Evolutionary conservation across 768 basidiomycete genomes (phyloP).

Genomic region (Psilocybe cubensis): DNA sequence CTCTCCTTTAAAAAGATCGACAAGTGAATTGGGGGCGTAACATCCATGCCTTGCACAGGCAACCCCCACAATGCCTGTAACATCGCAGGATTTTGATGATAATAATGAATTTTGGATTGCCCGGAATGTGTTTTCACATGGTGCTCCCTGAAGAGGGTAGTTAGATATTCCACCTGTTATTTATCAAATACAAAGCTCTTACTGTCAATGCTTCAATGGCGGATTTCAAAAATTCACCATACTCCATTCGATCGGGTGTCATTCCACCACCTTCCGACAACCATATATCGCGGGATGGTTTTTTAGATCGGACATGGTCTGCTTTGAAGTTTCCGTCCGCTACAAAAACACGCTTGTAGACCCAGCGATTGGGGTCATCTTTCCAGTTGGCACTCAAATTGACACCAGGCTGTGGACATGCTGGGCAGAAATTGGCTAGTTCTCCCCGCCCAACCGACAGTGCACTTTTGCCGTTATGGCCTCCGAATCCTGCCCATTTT

Average conservation of each 20-base stretch:
- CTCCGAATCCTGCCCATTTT: constrained; percentile 19
- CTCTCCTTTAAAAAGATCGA: constrained; percentile 22
- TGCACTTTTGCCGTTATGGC: neutral
- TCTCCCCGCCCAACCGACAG: neutral
- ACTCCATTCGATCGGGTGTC: constrained; percentile 7
- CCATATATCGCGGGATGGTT: constrained; percentile 10
- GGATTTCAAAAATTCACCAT: constrained; percentile 6
- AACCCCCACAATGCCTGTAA: no score
- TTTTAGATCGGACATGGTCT: neutral
- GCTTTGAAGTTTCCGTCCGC: no score
- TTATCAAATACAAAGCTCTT: constrained; percentile 7
- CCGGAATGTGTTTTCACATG: no score
- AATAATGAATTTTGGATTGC: no score
- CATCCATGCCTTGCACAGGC: constrained; percentile 23
- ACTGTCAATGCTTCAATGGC: constrained; percentile 11
- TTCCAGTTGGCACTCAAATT: constrained; percentile 29
- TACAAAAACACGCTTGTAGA: no score
- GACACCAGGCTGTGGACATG: constrained; percentile 28
- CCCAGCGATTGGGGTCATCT: no score
- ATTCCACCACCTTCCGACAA: constrained; percentile 16
- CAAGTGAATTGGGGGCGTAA: constrained; percentile 16
- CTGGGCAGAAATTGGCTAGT: constrained; percentile 23
- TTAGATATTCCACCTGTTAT: constrained; percentile 18
- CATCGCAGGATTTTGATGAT: no score
- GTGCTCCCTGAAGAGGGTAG: no score